phyloP scores from a whole-genome alignment of 768 basidiomycete species.

The Kwoniella heveanensis region DNA sequence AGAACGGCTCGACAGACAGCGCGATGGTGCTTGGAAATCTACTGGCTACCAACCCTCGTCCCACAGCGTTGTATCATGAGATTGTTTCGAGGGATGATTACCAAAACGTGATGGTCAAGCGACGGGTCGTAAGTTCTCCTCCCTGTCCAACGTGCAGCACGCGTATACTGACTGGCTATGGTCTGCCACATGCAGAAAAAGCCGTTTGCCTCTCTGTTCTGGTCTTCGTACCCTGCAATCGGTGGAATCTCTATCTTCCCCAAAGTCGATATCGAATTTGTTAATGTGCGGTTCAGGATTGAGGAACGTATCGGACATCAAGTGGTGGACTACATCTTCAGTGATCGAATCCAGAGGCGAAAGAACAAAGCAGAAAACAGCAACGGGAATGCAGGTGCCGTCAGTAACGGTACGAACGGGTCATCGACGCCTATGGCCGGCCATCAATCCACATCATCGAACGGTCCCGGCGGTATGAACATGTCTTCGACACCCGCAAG shows the following conservation, averaged over 20 bases:
- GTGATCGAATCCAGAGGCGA: constrained; percentile 27
- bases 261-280: constrained; percentile 74
- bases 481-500: not conserved
- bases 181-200: constrained; percentile 51
- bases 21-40: constrained; percentile 74
- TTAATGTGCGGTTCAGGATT: constrained; percentile 82
- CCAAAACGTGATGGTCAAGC: constrained; percentile 9
- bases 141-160: not conserved
- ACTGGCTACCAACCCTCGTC: constrained; percentile 81
- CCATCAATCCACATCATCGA: not conserved
- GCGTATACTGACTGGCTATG: not conserved
- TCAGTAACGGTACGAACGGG: not conserved
- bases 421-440: not conserved
- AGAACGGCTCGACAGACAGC: constrained; percentile 83
- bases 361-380: constrained; percentile 15
- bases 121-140: constrained; percentile 14
- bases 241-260: constrained; percentile 91
- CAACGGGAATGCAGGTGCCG: not conserved
- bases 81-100: constrained; percentile 70
- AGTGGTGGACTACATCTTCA: constrained; percentile 89
- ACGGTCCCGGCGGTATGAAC: not conserved
- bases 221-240: constrained; percentile 84
- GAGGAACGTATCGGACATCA: constrained; percentile 77
- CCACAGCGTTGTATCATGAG: constrained; percentile 80
- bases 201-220: constrained; percentile 73